Conservation (phyloP, 495 filamentous ascomycete species). For the Lepidopterella palustris region DNA sequence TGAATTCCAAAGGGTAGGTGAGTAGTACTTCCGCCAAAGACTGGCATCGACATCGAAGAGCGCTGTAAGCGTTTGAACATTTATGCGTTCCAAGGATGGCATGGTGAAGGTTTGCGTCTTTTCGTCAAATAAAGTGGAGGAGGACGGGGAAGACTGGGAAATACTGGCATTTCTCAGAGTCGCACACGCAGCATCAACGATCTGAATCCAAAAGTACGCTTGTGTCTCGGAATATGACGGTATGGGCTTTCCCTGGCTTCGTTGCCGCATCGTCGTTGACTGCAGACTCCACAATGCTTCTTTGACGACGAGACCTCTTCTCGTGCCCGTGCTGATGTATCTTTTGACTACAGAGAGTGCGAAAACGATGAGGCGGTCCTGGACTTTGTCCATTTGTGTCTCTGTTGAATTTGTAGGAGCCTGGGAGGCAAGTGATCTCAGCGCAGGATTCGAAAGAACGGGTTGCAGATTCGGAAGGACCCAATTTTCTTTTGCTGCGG, state of each 20-base stretch:
- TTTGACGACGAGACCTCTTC: background rate
- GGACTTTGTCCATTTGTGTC: background rate
- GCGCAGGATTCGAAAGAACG: background rate
- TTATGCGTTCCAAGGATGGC: background rate
- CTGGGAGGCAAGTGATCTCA: background rate
- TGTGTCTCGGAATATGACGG: background rate
- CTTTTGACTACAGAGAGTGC: background rate
- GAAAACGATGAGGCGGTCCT: background rate
- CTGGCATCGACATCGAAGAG: background rate
- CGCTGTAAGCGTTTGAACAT: background rate
- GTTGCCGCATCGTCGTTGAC: background rate
- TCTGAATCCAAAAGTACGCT: background rate
- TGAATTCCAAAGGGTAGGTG: background rate
- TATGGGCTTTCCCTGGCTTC: background rate
- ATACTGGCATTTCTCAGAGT: background rate
- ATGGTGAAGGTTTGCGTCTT: too few relatives aligned
- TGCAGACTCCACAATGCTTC: background rate
- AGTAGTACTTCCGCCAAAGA: background rate
- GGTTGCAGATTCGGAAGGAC: background rate
- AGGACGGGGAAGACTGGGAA: background rate
- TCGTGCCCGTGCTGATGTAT: background rate
- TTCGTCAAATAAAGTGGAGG: background rate
- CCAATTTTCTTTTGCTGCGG: background rate
- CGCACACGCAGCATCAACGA: background rate
- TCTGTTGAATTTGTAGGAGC: background rate